Evolutionary conservation across 2,329 filamentous ascomycete genomes (phyloP).

Genomic region (Pseudogymnoascus sp.): DNA sequence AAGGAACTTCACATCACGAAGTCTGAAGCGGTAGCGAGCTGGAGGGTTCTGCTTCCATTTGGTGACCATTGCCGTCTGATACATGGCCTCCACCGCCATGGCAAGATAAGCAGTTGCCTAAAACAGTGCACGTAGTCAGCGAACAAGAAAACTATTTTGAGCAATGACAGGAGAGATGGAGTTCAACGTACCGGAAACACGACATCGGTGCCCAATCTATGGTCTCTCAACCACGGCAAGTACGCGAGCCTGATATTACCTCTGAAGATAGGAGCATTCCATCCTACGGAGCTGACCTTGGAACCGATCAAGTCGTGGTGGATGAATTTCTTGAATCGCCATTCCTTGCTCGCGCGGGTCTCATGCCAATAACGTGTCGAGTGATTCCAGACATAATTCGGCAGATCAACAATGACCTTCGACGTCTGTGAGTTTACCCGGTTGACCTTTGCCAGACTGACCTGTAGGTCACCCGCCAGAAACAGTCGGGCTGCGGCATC

Average conservation of each 20-base stretch:
- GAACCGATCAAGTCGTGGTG: constrained; percentile 44
- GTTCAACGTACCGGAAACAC: constrained; percentile 21
- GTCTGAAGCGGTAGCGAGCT: constrained; percentile 10
- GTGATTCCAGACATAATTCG: constrained; percentile 47
- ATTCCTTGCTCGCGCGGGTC: constrained; percentile 38
- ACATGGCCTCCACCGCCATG: constrained; percentile 26
- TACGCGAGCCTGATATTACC: constrained; percentile 29
- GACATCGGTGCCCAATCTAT: constrained; percentile 15
- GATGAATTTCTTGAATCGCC: constrained; percentile 36
- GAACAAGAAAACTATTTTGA: neutral
- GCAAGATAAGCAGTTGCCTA: constrained; percentile 22
- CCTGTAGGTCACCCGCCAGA: constrained; percentile 11
- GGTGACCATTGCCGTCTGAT: constrained; percentile 12
- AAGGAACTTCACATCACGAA: constrained; percentile 17
- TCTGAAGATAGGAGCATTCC: constrained; percentile 22
- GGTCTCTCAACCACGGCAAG: constrained; percentile 30
- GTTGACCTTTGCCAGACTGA: neutral
- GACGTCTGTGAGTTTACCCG: too few species aligned
- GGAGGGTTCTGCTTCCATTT: neutral
- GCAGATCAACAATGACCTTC: constrained; percentile 35
- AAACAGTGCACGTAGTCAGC: neutral
- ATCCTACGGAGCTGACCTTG: constrained; percentile 15
- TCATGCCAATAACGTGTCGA: constrained; percentile 45
- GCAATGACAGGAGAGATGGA: neutral
- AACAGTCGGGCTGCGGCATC: constrained; percentile 13